Conservation (phyloP, 306 rosid species). For the Fagus crenata region DNA sequence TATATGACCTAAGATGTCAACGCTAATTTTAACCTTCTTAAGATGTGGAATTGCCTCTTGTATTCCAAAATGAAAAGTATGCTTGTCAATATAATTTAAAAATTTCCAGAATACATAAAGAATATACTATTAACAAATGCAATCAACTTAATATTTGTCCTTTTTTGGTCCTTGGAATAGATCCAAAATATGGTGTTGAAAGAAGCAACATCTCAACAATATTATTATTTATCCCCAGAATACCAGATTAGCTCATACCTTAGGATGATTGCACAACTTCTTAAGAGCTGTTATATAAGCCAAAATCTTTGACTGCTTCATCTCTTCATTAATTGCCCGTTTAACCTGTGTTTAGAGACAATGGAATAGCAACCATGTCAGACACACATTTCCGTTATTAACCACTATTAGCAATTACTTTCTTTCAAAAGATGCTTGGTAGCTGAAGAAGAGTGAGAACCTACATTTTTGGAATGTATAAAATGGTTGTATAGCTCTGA, state of each 20-base stretch:
- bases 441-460: conserved; percentile 36
- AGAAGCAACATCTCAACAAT: conserved; percentile 7
- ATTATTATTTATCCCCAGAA: background rate
- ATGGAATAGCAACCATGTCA: conserved; percentile 24
- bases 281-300: conserved; percentile 92
- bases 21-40: background rate
- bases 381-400: conserved; percentile 26
- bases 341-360: conserved; percentile 59
- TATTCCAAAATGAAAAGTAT: background rate
- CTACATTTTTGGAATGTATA: conserved; percentile 85
- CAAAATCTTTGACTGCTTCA: conserved; percentile 86
- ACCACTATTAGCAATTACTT: conserved; percentile 1
- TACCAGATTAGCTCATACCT: conserved; percentile 50
- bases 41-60: background rate
- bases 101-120: conserved; percentile 15
- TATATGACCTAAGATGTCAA: conserved; percentile 2
- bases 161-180: background rate
- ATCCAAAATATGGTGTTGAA: background rate
- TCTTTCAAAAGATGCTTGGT: conserved; percentile 16
- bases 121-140: background rate
- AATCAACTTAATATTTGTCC: background rate
- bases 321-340: conserved; percentile 71
- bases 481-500: conserved; percentile 85
- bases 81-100: conserved; percentile 16
- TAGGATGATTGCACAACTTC: conserved; percentile 97